Conservation (phyloP, 176 grass and related monocot species). For the Phyllostachys edulis region DNA sequence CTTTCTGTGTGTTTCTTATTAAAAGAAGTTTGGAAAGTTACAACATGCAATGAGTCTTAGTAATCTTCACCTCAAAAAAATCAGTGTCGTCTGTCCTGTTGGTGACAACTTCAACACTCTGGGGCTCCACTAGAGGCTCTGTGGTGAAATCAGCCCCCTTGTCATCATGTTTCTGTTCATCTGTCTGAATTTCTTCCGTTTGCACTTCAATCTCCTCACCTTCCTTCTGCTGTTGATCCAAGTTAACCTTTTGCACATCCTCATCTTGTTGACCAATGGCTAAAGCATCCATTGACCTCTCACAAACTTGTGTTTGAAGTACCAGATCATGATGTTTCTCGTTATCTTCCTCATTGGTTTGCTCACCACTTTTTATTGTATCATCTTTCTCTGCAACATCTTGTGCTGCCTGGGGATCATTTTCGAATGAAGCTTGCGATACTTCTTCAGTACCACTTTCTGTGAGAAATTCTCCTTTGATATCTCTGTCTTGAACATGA, state of each 20-base stretch:
- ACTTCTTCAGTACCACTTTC: conserved; percentile 3
- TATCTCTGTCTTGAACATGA: conserved; percentile 18
- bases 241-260: neutral
- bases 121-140: conserved; percentile 13
- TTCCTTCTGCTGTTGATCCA: conserved; percentile 40
- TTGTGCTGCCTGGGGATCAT: conserved; percentile 14
- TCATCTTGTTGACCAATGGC: conserved; percentile 32
- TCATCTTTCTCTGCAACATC: conserved; percentile 2
- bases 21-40: conserved; percentile 14
- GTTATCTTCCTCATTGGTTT: conserved; percentile 19
- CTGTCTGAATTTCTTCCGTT: conserved; percentile 26
- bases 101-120: conserved; percentile 13
- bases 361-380: conserved; percentile 11
- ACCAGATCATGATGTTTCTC: conserved; percentile 24
- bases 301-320: conserved; percentile 27
- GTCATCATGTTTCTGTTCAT: conserved; percentile 39
- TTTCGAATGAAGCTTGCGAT: neutral
- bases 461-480: neutral
- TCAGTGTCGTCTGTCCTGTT: neutral
- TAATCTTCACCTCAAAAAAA: conserved; percentile 38
- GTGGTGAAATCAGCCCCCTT: conserved; percentile 16
- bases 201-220: conserved; percentile 11
- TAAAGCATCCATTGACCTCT: conserved; percentile 27
- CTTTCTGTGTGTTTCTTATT: neutral
- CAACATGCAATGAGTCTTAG: conserved; percentile 22